phyloP scores from a whole-genome alignment of 257 asterid genomes.

The Plantago elongata region DNA sequence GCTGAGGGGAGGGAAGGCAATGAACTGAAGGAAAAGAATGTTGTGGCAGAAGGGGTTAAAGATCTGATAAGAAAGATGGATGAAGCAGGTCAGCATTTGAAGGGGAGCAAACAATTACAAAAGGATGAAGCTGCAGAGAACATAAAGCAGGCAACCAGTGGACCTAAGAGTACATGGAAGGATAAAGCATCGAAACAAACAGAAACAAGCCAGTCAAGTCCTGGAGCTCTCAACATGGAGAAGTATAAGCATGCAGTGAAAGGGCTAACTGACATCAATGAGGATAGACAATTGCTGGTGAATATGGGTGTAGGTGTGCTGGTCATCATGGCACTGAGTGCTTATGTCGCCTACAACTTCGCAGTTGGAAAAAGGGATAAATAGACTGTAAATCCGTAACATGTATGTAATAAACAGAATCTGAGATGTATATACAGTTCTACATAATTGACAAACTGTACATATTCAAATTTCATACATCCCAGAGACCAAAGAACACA shows the following conservation, averaged over 20 bases:
- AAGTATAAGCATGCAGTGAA: constrained; percentile 34
- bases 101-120: constrained; percentile 20
- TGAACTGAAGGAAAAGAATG: neutral
- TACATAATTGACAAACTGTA: neutral
- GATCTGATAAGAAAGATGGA: constrained; percentile 7
- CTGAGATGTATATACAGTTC: neutral
- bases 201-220: constrained; percentile 9
- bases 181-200: constrained; percentile 19
- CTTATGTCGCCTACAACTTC: constrained; percentile 42
- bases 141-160: constrained; percentile 13
- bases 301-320: constrained; percentile 64
- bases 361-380: constrained; percentile 24
- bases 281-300: constrained; percentile 59
- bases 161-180: constrained; percentile 17
- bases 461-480: neutral
- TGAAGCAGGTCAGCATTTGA: constrained; percentile 17
- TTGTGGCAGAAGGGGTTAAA: neutral
- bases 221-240: constrained; percentile 10
- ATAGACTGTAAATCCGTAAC: constrained; percentile 4
- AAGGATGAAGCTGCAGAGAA: constrained; percentile 15
- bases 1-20: neutral
- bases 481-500: neutral
- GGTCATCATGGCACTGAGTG: constrained; percentile 55
- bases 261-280: constrained; percentile 36
- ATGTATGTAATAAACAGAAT: neutral